These are phyloP conservation scores for Arthrobotrys megalospora DNA, from an alignment of 2,329 filamentous ascomycete species.

Conservation along the genomic window DNA sequence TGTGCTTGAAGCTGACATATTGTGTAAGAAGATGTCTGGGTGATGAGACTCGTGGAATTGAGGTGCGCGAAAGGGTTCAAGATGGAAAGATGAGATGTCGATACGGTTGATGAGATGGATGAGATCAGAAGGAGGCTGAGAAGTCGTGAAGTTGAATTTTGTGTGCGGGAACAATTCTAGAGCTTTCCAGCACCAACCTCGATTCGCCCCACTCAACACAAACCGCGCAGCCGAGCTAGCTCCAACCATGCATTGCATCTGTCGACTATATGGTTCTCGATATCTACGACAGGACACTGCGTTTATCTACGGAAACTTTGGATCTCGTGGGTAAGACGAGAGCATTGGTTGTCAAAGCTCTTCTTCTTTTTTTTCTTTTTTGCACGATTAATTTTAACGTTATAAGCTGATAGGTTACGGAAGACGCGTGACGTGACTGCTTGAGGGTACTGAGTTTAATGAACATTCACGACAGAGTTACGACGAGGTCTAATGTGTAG, in stretches of 20 bases:
- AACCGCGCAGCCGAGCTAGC: neutral
- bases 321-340: too few species aligned
- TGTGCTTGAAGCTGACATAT: constrained; percentile 13
- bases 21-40: neutral
- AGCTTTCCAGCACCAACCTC: constrained; percentile 53
- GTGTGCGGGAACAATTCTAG: constrained; percentile 40
- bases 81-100: constrained; percentile 8
- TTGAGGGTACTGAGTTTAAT: too few species aligned
- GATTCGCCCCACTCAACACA: constrained; percentile 49
- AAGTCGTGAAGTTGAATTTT: constrained; percentile 22
- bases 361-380: too few species aligned
- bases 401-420: too few species aligned
- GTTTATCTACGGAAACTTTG: too few species aligned
- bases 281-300: too few species aligned
- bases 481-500: too few species aligned
- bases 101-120: constrained; percentile 33
- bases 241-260: neutral
- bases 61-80: constrained; percentile 9
- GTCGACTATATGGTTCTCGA: too few species aligned
- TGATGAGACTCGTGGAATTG: neutral
- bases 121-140: constrained; percentile 39
- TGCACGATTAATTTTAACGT: too few species aligned
- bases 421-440: too few species aligned
- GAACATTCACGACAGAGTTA: too few species aligned
- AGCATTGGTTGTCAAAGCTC: too few species aligned